A percentile compares a stretch with the other conserved stretches of the same genome.
Evolutionary conservation across 2,329 filamentous ascomycete genomes (phyloP).

Genomic region (Orbilia javanica): DNA sequence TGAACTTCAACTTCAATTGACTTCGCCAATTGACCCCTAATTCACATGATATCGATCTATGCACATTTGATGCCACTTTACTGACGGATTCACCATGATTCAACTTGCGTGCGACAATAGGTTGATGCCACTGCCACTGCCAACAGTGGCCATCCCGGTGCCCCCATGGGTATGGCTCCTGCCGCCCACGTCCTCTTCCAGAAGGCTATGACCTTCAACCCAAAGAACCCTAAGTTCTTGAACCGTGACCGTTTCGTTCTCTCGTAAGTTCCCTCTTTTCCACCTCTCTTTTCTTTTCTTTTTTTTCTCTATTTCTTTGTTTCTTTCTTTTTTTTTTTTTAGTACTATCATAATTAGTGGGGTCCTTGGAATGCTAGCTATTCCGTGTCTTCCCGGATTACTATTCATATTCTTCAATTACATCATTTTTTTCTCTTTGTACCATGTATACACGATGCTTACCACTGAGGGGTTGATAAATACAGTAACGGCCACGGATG

Average conservation of each 20-base stretch:
- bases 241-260: conserved; percentile 99
- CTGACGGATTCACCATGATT: no score
- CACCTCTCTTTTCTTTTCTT: no score
- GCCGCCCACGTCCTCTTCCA: conserved; percentile 97
- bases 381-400: conserved; percentile 24
- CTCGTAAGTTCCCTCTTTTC: conserved; percentile 78
- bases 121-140: conserved; percentile 96
- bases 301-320: no score
- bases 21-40: no score
- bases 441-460: background rate
- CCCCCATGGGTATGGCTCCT: conserved; percentile 97
- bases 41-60: no score
- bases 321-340: background rate
- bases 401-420: conserved; percentile 4
- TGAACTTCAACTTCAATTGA: background rate
- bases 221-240: conserved; percentile 96
- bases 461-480: background rate
- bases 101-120: conserved; percentile 73
- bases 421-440: no score
- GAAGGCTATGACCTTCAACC: conserved; percentile 99
- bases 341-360: background rate
- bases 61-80: no score
- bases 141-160: conserved; percentile 98
- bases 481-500: conserved; percentile 95
- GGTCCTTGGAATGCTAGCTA: background rate